Evolutionary conservation across 345 rosid species (phyloP), one percentile per base, ranked within the genome.

Genomic region (Trapa incisa): DNA sequence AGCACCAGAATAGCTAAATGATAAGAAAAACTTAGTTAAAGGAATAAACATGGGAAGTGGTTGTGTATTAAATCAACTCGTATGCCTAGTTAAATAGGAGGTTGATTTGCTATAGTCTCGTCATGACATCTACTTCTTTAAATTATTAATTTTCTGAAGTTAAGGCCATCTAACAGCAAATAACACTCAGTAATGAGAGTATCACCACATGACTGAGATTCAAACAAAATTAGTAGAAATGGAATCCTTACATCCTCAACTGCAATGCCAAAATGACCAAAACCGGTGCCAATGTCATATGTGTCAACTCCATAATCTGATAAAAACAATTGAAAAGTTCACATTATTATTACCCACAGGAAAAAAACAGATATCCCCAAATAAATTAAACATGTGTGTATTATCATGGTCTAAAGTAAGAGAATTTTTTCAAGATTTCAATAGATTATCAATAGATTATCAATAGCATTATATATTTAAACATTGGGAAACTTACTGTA

Each of bases 251-350:
- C 99, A 85, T 94, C 97, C 58, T 94, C 96, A 15, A 91, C 93
- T 38, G 93, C 96, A 61, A 94, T 83, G 68, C 97, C 96, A 66
- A 94, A 94, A 83, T 94, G 99, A 71, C 99, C 99, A 80, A 94
- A 91, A 72, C 83, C 97, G 72, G 81, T 71, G 39, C 99, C 96
- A 66, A 91, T 83, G 64, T 87, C 97, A 74, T 91, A 89, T 68
- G 82, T 85, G 82, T 91, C 96, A 77, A 94, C 87, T 73, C 96
- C 99, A 75, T 94, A 94, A 86, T 91, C 99, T 89, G 89, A 15
- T 68, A 68, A 52, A 58, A 10, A 29, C 12, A 36, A 42, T 42
- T 22, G 37, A 33, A 42, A 8, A 22, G 29, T 22, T 22, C 29
- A n/a, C 35, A 41, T 47, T 16, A 41, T 15, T 10, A 65, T 65